Percentiles rank a stretch among this genome's conserved stretches.
Evolutionary conservation across 768 basidiomycete species (phyloP).

Genomic region (Lactarius psammicola): DNA sequence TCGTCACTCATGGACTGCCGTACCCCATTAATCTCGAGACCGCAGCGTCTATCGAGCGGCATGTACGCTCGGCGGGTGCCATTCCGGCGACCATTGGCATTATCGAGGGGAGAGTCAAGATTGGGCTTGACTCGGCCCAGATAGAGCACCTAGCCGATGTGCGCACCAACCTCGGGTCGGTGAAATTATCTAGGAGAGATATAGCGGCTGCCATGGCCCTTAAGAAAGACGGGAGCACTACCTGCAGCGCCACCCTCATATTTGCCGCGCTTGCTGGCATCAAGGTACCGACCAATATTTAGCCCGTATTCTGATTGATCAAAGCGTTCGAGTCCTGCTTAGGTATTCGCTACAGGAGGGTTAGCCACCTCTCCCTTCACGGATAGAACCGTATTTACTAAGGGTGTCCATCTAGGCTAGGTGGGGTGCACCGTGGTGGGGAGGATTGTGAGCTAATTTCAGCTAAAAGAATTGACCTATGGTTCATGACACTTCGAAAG

Average conservation of each 20-base stretch:
- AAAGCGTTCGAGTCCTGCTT: slow-evolving; percentile 8
- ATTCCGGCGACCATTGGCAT: slow-evolving; percentile 90
- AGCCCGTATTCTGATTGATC: slow-evolving; percentile 21
- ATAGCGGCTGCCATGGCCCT: slow-evolving; percentile 70
- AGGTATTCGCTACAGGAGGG: slow-evolving; percentile 95
- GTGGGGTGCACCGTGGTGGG: slow-evolving; percentile 81
- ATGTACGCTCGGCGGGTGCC: slow-evolving; percentile 72
- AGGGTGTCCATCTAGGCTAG: slow-evolving; percentile 48
- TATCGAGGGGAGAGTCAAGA: slow-evolving; percentile 78
- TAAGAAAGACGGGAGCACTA: slow-evolving; percentile 73
- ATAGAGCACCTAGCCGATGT: slow-evolving; percentile 66
- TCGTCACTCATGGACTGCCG: slow-evolving; percentile 92
- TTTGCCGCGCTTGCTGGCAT: slow-evolving; percentile 83
- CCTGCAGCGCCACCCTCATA: slow-evolving; percentile 70
- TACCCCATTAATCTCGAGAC: slow-evolving; percentile 73
- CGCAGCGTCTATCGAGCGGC: slow-evolving; percentile 65
- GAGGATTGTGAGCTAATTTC: slow-evolving; percentile 51
- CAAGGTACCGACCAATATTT: slow-evolving; percentile 47
- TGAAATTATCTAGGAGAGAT: slow-evolving; percentile 79
- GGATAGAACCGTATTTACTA: background rate
- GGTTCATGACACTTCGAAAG: slow-evolving; percentile 40
- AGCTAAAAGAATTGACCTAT: background rate
- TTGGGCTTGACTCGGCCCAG: slow-evolving; percentile 69
- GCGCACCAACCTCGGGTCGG: slow-evolving; percentile 39
- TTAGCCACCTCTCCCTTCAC: slow-evolving; percentile 38